Percentiles rank a stretch among this genome's conserved stretches.
Evolutionary conservation across 1,284 basidiomycete species (phyloP).

Genomic region (Apiotrichum montevideense): DNA sequence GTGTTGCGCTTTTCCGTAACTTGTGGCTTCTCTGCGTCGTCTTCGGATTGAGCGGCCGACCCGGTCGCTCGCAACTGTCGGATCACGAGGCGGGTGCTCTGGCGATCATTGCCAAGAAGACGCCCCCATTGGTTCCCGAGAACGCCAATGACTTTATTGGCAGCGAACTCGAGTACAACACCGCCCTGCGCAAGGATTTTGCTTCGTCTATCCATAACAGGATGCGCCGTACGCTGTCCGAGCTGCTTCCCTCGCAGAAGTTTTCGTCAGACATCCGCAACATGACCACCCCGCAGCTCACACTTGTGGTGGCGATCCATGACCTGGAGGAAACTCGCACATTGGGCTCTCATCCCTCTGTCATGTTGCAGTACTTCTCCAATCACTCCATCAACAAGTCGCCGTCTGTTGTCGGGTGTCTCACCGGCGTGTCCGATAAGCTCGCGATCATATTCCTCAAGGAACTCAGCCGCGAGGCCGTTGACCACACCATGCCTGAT

Average conservation of each 20-base stretch:
- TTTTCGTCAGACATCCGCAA: slow-evolving; percentile 67
- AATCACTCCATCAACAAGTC: slow-evolving; percentile 80
- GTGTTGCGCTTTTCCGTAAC: slow-evolving; percentile 82
- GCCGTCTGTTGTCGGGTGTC: slow-evolving; percentile 51
- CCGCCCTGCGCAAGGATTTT: slow-evolving; percentile 83
- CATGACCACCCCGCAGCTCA: slow-evolving; percentile 74
- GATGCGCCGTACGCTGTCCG: slow-evolving; percentile 61
- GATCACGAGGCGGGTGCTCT: slow-evolving; percentile 65
- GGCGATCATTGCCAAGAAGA: slow-evolving; percentile 75
- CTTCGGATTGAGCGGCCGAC: slow-evolving; percentile 65
- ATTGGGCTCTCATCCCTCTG: slow-evolving; percentile 70
- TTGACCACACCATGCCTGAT: slow-evolving; percentile 71
- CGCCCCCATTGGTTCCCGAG: slow-evolving; percentile 78
- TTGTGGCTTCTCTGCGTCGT: slow-evolving; percentile 85
- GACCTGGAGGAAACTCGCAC: slow-evolving; percentile 86
- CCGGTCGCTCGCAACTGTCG: slow-evolving; percentile 35
- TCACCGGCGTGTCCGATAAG: slow-evolving; percentile 83
- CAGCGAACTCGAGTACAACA: slow-evolving; percentile 89
- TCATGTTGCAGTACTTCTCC: slow-evolving; percentile 78
- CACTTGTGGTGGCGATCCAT: slow-evolving; percentile 81
- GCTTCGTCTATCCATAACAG: slow-evolving; percentile 65
- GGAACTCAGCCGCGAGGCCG: slow-evolving; percentile 65
- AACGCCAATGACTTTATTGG: slow-evolving; percentile 76
- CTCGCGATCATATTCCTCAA: slow-evolving; percentile 56
- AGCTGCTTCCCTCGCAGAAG: slow-evolving; percentile 57